Conservation (phyloP, 179 eudicot genomes). For the Camellia oleifera region DNA sequence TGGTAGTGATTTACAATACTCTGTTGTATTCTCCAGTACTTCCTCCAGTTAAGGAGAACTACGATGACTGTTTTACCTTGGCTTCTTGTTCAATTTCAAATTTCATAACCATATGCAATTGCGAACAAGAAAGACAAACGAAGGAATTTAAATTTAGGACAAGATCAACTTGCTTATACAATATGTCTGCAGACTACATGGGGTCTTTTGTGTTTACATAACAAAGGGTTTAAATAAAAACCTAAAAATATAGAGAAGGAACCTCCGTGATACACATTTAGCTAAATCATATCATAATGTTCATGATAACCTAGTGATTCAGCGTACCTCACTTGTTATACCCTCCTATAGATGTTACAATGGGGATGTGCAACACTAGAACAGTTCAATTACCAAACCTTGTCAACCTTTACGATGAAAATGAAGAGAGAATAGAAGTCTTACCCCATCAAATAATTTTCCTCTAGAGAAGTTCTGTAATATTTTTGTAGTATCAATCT, state of each 20-base stretch:
- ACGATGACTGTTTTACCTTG: no score
- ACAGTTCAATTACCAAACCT: neutral
- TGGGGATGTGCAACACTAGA: neutral
- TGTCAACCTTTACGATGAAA: neutral
- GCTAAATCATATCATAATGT: neutral
- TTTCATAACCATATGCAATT: no score
- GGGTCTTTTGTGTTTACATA: neutral
- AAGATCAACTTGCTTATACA: neutral
- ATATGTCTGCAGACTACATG: no score
- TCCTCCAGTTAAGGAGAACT: no score
- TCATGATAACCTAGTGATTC: neutral
- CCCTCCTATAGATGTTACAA: slow-evolving; percentile 1
- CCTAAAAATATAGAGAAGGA: neutral
- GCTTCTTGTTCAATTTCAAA: no score
- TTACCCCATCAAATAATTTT: neutral
- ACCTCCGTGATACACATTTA: neutral
- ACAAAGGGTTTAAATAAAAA: neutral
- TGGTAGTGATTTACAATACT: no score
- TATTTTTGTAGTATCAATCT: neutral
- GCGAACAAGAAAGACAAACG: no score
- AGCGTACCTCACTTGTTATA: neutral
- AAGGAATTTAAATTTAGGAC: neutral
- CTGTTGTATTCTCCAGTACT: no score
- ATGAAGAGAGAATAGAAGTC: neutral
- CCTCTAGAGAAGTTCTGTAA: neutral